Evolutionary conservation across 495 filamentous ascomycete genomes (phyloP), one percentile per base, ranked within the genome.

Genomic region (Talaromyces borbonicus): DNA sequence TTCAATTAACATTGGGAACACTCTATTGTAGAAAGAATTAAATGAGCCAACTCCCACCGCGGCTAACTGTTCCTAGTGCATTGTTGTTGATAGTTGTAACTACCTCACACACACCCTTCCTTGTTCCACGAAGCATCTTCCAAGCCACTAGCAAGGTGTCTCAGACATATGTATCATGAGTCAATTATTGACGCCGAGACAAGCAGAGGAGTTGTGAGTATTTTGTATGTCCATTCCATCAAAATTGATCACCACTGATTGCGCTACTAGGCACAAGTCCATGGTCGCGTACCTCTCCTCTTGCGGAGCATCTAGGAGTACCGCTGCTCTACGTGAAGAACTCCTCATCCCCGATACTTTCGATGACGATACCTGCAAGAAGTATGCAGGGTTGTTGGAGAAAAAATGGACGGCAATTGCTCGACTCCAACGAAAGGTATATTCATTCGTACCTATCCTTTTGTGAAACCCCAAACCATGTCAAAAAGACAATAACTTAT

Each of bases 351-450:
- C 62, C 16, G 46, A 65, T 36, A 53, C 56, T 1, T 87, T 92
- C 49, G 85, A 92, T 57, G 73, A 84, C 32, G 69, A 71, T 8
- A 92, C 84, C 8, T 68, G 77, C 27, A 88, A 88, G 68, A 90
- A 87, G 61, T 92, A 90, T 67, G 85, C 85, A 58, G 84, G 84
- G 2, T 62, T 95, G n/a, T 60, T 92, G 59, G 89, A 92, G 69
- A 92, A 90, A 72, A 94, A 94, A 68, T 95, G 89, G 89, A 93
- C 89, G 14, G 89, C 84, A 53, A 85, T 95, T 5, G 85, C 93
- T 50, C 74, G 88, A 47, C 65, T 95, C 62, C 88, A 95, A 60
- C 94, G 93, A 65, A 95, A 90, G 83, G 86, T 86, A 59, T 23
- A 66, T 49, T 49, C 12, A 18, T 15, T 30, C n/a, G 23, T 11